Conservation (phyloP, 257 asterid genomes). For the Nicotiana undulata region DNA sequence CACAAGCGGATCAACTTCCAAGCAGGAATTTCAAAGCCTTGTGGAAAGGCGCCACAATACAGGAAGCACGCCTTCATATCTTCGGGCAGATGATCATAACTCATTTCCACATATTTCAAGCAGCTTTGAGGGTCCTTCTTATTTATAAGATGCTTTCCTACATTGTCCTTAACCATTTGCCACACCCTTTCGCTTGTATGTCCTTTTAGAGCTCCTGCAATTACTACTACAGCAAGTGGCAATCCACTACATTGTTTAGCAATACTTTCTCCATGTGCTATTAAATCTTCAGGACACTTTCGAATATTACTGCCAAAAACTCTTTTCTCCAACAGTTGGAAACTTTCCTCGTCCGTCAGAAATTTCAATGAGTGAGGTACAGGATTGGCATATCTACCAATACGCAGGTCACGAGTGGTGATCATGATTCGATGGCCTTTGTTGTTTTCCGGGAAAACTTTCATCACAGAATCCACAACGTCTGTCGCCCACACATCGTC, state of each 20-base stretch:
- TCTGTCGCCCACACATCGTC: constrained; percentile 27
- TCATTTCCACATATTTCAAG: no score
- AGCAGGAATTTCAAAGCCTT: no score
- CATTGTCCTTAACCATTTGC: constrained; percentile 14
- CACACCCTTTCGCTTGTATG: not conserved
- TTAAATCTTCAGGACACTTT: constrained; percentile 13
- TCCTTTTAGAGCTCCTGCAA: constrained; percentile 33
- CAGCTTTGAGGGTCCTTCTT: no score
- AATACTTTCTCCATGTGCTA: constrained; percentile 7
- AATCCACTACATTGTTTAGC: constrained; percentile 21
- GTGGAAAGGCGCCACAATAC: no score
- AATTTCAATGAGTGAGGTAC: constrained; percentile 22
- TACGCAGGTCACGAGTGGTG: constrained; percentile 19
- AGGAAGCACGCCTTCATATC: no score
- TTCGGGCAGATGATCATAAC: no score
- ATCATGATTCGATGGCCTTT: constrained; percentile 9
- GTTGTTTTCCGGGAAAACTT: not conserved
- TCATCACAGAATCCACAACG: constrained; percentile 27
- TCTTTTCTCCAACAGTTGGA: constrained; percentile 24
- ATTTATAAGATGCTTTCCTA: constrained; percentile 1
- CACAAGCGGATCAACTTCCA: constrained; percentile 15
- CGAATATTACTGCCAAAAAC: constrained; percentile 18
- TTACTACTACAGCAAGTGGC: constrained; percentile 44
- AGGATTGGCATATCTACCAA: constrained; percentile 18
- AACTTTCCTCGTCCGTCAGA: constrained; percentile 18